Base-by-base conservation (phyloP, 768 basidiomycete genomes). In the Hygrophorus pudorinus region DNA sequence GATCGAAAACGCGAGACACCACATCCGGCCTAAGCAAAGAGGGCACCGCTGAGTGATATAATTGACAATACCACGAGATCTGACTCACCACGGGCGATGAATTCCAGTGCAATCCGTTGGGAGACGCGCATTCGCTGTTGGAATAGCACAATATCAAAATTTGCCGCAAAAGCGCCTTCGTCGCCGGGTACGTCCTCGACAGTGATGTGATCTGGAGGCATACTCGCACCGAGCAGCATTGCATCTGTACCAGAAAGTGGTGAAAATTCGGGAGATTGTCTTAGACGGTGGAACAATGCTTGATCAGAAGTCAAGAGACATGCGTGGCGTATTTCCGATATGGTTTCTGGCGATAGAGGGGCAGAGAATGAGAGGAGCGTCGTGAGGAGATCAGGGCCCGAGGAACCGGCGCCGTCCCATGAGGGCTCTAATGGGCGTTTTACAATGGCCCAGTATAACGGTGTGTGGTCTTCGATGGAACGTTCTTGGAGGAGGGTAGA, bases 381-480 rank as follows among this genome's bases (percentile, higher is more conserved):
- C 8, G 71, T 69, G 14, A 76, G 58, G 3, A 83, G 56, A 48
- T 73, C 71, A 1, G 65, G 63, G 9, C 62, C 55, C 14, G 57
- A 53, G 10, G 45, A 55, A 13, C 61, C 60, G n/a, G 59, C 55
- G 17, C 65, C 58, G 1, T 51, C 51, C n/a, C 28, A 27, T 9
- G 55, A 48, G 9, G 56, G 56, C 28, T 72, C 68, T 5, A 65
- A 55, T 0, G 69, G 68, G 2, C 70, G 72, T 45, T 81, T 82
- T 17, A 85, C 61, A 49, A 85, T 75, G 0, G 76, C 78, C 85
- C 85, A 86, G 54, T 85, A 85, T 2, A 86, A 50, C 0, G 81
- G 78, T 0, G 78, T 76, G 52, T 78, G 81, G 0, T 64, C 66
- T 51, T 85, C 84, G 30, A 85, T 75, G 7, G 65, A 75, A 21